Evolutionary conservation across 139 green algal species (phyloP), one percentile per base, ranked within the genome.

Genomic region (Chlorella sorokiniana): DNA sequence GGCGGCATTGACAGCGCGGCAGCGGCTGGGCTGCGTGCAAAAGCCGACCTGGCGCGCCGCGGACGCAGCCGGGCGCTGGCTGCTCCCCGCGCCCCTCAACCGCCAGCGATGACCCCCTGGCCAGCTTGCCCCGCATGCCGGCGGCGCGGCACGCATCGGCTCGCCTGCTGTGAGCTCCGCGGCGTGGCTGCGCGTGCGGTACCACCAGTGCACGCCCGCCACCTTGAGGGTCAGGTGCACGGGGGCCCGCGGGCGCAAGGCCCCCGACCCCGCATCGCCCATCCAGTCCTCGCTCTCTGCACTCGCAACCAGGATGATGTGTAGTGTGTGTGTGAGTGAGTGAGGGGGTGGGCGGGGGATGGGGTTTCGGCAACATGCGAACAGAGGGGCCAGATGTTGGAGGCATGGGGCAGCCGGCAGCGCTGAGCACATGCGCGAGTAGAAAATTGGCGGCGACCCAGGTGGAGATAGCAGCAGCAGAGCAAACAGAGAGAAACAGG

Each of bases 141-240:
- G 14, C 5, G 27, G 3, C 10, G 35, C 5, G 29, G 33, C 64
- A 16, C 8, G 29, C n/a, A 22, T 1, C 22, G 18, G 11, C 74
- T 4, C 76, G 74, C 76, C 76, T 41, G 96, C 96, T 2, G 96
- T 99, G 38, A 98, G 84, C 89, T 99, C 96, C 18, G 94, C 96
- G 0, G 95, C 95, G 83, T 99, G 96, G 29, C 88, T 94, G 31
- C 83, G 87, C 20, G 85, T 94, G 61, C 91, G 89, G 86, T 94
- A 98, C 95, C 95, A 98, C 96, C 96, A 99, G 85, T 97, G 93
- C 16, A 97, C 84, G 7, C 93, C 93, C 37, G 93, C 88, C 51
- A 95, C 59, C 86, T 94, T 89, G 23, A 89, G 54, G 4, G 80
- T 83, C 18, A 89, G 33, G 31, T 65, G 37, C 22, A 89, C 69